Percentiles rank a stretch among this genome's conserved stretches.
These are phyloP conservation scores for Salix koriyanagi DNA, from an alignment of 345 rosid genomes.

Conservation along the genomic window DNA sequence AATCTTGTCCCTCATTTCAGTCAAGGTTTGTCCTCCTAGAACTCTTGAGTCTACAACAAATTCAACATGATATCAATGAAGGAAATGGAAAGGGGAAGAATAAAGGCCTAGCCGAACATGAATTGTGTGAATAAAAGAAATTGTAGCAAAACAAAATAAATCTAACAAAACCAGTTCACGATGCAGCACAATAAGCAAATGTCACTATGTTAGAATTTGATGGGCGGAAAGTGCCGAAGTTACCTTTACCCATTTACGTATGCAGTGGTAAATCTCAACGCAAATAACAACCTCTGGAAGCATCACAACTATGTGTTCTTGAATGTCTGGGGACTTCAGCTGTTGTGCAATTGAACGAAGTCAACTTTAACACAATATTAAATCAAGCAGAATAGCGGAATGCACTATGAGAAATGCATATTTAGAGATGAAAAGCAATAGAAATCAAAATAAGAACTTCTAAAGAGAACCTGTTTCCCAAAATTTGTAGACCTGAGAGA, in stretches of 20 bases:
- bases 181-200: neutral
- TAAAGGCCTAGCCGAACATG: neutral
- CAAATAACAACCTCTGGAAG: constrained; percentile 66
- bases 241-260: constrained; percentile 50
- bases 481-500: constrained; percentile 48
- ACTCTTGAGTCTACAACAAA: constrained; percentile 64
- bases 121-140: neutral
- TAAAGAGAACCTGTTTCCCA: constrained; percentile 39
- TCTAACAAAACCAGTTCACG: neutral
- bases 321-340: constrained; percentile 38
- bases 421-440: neutral
- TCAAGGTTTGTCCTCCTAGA: constrained; percentile 62
- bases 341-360: constrained; percentile 24
- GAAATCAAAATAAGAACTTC: neutral
- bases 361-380: neutral
- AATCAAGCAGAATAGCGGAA: neutral
- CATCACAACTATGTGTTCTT: constrained; percentile 31
- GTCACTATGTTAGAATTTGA: neutral
- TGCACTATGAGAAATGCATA: neutral
- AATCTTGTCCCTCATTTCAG: constrained; percentile 74
- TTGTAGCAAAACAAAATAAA: neutral
- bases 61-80: constrained; percentile 2
- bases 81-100: neutral
- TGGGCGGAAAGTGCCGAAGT: neutral
- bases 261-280: constrained; percentile 60